phyloP scores from a whole-genome alignment of 228 moss, liverwort and hornwort species.

The Sphagnum fallax region DNA sequence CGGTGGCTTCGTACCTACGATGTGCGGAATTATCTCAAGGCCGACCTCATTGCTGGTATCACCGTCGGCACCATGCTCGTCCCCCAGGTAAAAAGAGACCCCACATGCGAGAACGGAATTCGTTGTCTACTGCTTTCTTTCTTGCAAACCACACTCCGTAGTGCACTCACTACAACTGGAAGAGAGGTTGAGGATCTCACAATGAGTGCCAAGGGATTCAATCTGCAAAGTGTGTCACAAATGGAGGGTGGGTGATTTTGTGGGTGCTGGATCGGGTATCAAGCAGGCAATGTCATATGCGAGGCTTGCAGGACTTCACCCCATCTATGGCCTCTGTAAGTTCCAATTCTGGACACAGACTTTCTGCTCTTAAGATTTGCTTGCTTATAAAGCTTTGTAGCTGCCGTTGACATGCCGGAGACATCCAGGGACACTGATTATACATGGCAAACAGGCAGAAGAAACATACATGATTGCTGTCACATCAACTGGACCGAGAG shows the following conservation, averaged over 20 bases:
- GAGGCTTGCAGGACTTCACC: constrained; percentile 91
- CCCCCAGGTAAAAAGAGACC: constrained; percentile 44
- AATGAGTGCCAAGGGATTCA: not conserved
- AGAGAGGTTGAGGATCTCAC: not conserved
- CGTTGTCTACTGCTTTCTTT: not conserved
- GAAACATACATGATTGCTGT: too few relatives aligned
- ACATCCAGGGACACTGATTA: too few relatives aligned
- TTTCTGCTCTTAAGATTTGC: not conserved
- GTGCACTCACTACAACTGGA: not conserved
- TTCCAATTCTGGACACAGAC: not conserved
- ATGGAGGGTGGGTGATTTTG: too few relatives aligned
- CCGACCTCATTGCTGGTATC: constrained; percentile 68
- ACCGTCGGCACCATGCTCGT: constrained; percentile 99
- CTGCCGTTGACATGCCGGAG: too few relatives aligned
- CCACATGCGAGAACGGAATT: not conserved
- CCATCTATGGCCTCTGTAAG: constrained; percentile 94
- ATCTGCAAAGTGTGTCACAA: not conserved
- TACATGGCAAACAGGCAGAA: too few relatives aligned
- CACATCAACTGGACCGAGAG: too few relatives aligned
- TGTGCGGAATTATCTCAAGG: constrained; percentile 58
- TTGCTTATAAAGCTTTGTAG: too few relatives aligned
- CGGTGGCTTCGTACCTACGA: constrained; percentile 67
- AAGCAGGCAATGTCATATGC: constrained; percentile 90
- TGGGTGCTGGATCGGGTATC: constrained; percentile 5
- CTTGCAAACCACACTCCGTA: not conserved